Evolutionary conservation across 768 basidiomycete genomes (phyloP), one percentile per base, ranked within the genome.

Genomic region (Roridomyces roridus): DNA sequence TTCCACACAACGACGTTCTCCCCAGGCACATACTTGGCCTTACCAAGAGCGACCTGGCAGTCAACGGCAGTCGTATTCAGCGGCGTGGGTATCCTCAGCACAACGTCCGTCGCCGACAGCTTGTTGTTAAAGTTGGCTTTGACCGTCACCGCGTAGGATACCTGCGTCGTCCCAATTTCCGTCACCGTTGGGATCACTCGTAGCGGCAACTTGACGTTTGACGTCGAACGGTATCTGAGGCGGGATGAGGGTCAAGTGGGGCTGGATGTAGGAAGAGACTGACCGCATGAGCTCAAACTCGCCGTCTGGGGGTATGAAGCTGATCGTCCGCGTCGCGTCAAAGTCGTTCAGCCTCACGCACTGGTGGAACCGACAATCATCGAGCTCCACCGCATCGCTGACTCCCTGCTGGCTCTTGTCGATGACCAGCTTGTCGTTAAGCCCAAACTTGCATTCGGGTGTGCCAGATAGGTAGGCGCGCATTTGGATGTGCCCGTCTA

Each of bases 1-100:
- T 98, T 98, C 97, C 97, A 99, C 6, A 98, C 81, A 43, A 98
- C 91, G 25, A 96, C 84, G 62, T 99, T 99, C 74, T 99, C 97
- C 0, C 85, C 92, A 2, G 97, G 96, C 4, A 90, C 90, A 67
- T 98, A 99, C 72, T 99, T 99, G 3, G 96, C 97, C 77, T 99
- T 99, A 1, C 97, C 97, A 34, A 81, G 85, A 1, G 86, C 86
- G 2, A 92, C 93, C 70, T 98, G 97, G 72, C 92, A 94, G 50
- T 96, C 93, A 5, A 94, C 94, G 5, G 80, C 85, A 0, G 94
- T 96, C 10, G 97, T 93, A 66, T 98, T 99, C 51, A 98, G 72
- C 1, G 97, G 97, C 12, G 97, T 98, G 4, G 97, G 97, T 79
- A 99, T 96, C 55, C 91, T 85, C 48, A 99, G 75, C 4, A 98